Percentiles rank a stretch among this genome's conserved stretches.
These are phyloP conservation scores for Panaeolus cyanescens DNA, from an alignment of 768 basidiomycete genomes.

Conservation along the genomic window DNA sequence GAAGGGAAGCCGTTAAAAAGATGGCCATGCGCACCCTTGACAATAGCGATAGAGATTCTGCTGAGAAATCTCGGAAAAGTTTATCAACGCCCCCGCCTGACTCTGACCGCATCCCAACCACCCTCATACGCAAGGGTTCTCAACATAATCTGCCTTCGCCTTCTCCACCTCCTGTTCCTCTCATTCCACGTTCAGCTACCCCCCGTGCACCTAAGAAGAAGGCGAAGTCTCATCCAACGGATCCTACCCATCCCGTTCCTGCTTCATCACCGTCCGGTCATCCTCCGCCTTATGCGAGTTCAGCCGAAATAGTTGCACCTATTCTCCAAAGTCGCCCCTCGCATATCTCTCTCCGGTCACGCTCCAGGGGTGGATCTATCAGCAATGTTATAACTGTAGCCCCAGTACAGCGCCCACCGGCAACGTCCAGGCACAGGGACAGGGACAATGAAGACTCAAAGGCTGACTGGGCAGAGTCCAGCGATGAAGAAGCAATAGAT, in stretches of 20 bases:
- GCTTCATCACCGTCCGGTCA: slow-evolving; percentile 44
- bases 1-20: slow-evolving; percentile 69
- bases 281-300: slow-evolving; percentile 66
- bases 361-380: slow-evolving; percentile 56
- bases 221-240: slow-evolving; percentile 22
- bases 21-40: slow-evolving; percentile 34
- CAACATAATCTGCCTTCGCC: slow-evolving; percentile 32
- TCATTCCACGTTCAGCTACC: slow-evolving; percentile 47
- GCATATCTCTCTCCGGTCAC: slow-evolving; percentile 40
- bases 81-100: slow-evolving; percentile 51
- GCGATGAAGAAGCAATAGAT: slow-evolving; percentile 88
- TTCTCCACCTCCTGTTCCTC: slow-evolving; percentile 33
- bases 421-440: slow-evolving; percentile 21
- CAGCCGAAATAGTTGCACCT: slow-evolving; percentile 31
- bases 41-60: slow-evolving; percentile 37
- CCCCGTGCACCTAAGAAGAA: slow-evolving; percentile 33
- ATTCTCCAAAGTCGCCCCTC: slow-evolving; percentile 42
- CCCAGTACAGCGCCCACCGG: slow-evolving; percentile 34
- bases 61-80: slow-evolving; percentile 52
- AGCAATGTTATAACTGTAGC: slow-evolving; percentile 60
- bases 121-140: slow-evolving; percentile 43
- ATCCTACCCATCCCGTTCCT: slow-evolving; percentile 24
- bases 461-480: slow-evolving; percentile 75
- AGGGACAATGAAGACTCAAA: slow-evolving; percentile 47
- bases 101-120: slow-evolving; percentile 22